Conservation (phyloP, 306 rosid species). For the Lathyrus oleraceus region DNA sequence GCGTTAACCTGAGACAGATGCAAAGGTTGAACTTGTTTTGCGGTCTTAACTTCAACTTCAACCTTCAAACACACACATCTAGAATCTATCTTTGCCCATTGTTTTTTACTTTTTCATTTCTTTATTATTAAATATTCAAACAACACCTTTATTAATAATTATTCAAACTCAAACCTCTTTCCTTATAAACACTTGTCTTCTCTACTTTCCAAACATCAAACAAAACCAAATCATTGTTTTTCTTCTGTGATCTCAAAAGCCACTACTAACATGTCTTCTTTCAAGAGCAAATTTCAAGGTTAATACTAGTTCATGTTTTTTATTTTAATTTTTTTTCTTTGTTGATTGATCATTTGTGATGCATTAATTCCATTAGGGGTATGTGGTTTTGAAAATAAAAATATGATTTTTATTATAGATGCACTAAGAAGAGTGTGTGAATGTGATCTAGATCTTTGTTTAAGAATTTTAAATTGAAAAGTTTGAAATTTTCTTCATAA, state of each 20-base stretch:
- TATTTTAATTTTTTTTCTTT: neutral
- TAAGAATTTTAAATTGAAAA: neutral
- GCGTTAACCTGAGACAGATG: constrained; percentile 22
- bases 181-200: neutral
- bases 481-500: neutral
- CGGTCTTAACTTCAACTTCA: constrained; percentile 27
- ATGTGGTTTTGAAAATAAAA: constrained; percentile 7
- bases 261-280: constrained; percentile 54
- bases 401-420: neutral
- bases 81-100: constrained; percentile 26
- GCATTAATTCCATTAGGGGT: neutral
- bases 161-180: neutral
- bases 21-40: constrained; percentile 34
- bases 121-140: constrained; percentile 10
- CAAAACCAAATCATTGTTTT: neutral
- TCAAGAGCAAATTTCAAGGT: constrained; percentile 78
- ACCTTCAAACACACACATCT: constrained; percentile 20
- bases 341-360: neutral
- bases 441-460: constrained; percentile 22
- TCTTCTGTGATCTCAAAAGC: neutral
- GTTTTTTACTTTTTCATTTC: constrained; percentile 31
- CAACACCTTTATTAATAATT: constrained; percentile 24
- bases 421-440: neutral
- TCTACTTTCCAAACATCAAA: constrained; percentile 18
- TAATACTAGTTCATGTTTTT: neutral